Evolutionary conservation across 2,329 filamentous ascomycete genomes (phyloP).

Genomic region (Neopestalotiopsis sp.): DNA sequence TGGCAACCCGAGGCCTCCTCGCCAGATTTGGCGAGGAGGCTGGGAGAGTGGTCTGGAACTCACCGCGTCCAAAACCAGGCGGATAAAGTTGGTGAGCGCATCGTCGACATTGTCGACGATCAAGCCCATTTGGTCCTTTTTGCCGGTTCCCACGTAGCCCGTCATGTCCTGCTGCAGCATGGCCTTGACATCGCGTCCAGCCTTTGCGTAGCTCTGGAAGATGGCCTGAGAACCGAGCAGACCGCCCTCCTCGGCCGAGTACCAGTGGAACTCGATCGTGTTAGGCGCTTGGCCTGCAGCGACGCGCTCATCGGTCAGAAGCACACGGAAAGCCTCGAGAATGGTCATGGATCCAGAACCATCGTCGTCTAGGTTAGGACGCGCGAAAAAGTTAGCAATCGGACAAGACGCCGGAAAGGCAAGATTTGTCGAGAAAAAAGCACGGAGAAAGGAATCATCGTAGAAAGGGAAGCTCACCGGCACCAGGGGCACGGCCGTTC

Average conservation of each 20-base stretch:
- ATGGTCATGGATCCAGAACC: conserved; percentile 81
- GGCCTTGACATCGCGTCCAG: conserved; percentile 41
- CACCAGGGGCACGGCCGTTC: conserved; percentile 74
- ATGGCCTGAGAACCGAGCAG: conserved; percentile 72
- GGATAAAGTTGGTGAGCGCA: conserved; percentile 43
- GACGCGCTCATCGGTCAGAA: conserved; percentile 69
- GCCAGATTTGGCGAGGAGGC: too few relatives aligned
- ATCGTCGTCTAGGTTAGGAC: conserved; percentile 65
- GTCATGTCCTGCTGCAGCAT: conserved; percentile 54
- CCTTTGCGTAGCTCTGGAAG: conserved; percentile 42
- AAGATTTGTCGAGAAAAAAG: too few relatives aligned
- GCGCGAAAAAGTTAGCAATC: background rate
- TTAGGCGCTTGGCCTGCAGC: conserved; percentile 69
- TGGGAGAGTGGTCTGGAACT: conserved; percentile 15
- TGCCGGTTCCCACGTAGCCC: conserved; percentile 41
- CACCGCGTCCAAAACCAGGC: conserved; percentile 40
- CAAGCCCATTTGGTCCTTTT: conserved; percentile 41
- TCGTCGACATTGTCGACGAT: conserved; percentile 46
- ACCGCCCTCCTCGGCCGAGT: conserved; percentile 81
- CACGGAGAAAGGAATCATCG: too few relatives aligned
- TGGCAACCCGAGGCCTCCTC: too few relatives aligned
- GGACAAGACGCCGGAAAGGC: too few relatives aligned
- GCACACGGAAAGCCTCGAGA: conserved; percentile 75
- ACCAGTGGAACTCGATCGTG: conserved; percentile 87
- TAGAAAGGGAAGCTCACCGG: conserved; percentile 28